These are phyloP conservation scores for Laetiporus sulphureus DNA, from an alignment of 1,284 basidiomycete genomes.

Conservation along the genomic window DNA sequence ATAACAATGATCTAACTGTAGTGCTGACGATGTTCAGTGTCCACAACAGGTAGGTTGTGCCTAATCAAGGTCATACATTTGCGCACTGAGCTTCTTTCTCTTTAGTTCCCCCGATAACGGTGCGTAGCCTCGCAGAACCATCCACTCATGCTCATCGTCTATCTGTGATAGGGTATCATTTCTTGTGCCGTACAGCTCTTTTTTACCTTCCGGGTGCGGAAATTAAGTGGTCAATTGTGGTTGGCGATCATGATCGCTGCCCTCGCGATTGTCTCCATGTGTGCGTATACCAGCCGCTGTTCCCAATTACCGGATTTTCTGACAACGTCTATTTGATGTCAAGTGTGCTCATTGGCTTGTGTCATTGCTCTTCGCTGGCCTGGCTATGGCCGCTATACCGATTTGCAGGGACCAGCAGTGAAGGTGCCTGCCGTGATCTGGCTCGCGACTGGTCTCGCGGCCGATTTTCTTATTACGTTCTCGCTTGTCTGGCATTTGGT, in stretches of 20 bases:
- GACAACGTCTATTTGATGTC: too few relatives aligned
- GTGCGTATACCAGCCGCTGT: neutral
- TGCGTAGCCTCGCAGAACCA: neutral
- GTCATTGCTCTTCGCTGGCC: conserved; percentile 1
- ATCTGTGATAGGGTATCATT: neutral
- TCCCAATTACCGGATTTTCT: too few relatives aligned
- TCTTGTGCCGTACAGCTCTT: conserved; percentile 1
- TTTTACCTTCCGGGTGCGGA: conserved; percentile 1
- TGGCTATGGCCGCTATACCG: neutral
- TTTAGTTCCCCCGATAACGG: neutral
- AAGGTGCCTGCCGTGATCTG: neutral
- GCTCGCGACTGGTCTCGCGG: neutral
- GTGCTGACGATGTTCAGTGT: too few relatives aligned
- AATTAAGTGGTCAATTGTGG: neutral
- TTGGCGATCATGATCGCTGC: neutral
- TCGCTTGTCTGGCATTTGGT: conserved; percentile 4
- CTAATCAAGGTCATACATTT: too few relatives aligned
- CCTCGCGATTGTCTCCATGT: neutral
- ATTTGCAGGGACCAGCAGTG: neutral
- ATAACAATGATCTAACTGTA: too few relatives aligned
- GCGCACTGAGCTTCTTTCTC: too few relatives aligned
- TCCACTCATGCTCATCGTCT: neutral
- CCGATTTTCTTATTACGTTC: conserved; percentile 1
- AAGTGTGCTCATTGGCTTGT: neutral
- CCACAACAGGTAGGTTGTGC: too few relatives aligned